Base-by-base conservation (phyloP, 2,329 filamentous ascomycete genomes). In the Mycosphaerelloides madeirae region DNA sequence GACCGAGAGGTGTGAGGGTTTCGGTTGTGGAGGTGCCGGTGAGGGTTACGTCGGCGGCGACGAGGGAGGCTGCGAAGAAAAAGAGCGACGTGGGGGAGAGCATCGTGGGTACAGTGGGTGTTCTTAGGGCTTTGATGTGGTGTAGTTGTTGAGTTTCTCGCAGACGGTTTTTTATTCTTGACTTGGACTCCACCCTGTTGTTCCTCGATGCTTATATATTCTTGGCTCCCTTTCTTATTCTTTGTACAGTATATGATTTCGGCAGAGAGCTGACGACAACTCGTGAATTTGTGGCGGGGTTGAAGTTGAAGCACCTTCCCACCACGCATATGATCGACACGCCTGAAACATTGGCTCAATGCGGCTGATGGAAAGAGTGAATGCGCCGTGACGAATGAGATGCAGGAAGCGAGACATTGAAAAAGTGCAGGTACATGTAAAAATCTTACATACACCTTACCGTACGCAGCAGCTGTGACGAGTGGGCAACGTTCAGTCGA, bases 21-120 rank as follows among this genome's bases (percentile, higher is more conserved):
- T 46, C 29, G 19, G 36, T 31, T 41, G 42, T 43, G 19, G 44
- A 28, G 4, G 44, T 33, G 5, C 40, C 25, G 9, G 35, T 20
- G 7, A 18, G 32, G 5, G 32, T 22, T 25, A 35, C 32, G 29
- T 51, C 45, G 20, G 48, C 39, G 19, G 32, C 18, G 20, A 42
- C 41, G 6, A 51, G 38, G 19, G 25, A 36, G 25, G 41, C 38
- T n/a, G n/a, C n/a, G n/a, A n/a, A n/a, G n/a, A n/a, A n/a, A n/a
- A n/a, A n/a, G 12, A 46, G 15, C 9, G 44, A 19, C 4, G 40
- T 11, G 9, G 22, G 22, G 28, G 33, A 36, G 14, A 46, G 35
- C 47, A 49, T 46, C n/a, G 34, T 46, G 22, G 9, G 22, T 25
- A n/a, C n/a, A n/a, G n/a, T n/a, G n/a, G n/a, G n/a, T n/a, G n/a